A percentile compares a stretch with the other conserved stretches of the same genome.
Evolutionary conservation across 192 early-diverging fungal species (phyloP).

Genomic region (Coemansia sp.): DNA sequence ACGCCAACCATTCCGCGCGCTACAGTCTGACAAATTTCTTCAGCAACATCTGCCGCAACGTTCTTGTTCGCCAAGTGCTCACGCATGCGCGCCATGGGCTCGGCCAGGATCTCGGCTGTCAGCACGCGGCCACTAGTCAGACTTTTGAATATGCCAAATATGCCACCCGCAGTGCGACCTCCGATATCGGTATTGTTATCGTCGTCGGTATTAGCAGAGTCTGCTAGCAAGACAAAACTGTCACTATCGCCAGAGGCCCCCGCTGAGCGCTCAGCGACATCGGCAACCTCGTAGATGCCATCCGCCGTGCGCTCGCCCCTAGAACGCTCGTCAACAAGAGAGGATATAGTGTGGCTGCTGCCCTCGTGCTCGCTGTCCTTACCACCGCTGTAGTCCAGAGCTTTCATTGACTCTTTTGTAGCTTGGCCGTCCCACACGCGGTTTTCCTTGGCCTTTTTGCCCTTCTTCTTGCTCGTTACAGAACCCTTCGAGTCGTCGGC

Average conservation of each 20-base stretch:
- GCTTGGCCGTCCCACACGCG: conserved; percentile 74
- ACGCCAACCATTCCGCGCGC: conserved; percentile 66
- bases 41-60: conserved; percentile 85
- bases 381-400: conserved; percentile 44
- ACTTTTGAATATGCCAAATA: conserved; percentile 69
- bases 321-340: conserved; percentile 58
- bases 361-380: conserved; percentile 5
- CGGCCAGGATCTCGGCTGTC: conserved; percentile 66
- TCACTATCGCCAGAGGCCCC: conserved; percentile 55
- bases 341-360: conserved; percentile 12
- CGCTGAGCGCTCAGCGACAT: conserved; percentile 55
- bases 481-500: conserved; percentile 3
- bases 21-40: conserved; percentile 81
- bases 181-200: conserved; percentile 50
- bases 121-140: conserved; percentile 72
- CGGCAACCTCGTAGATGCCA: conserved; percentile 75
- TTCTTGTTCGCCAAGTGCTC: conserved; percentile 91
- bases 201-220: conserved; percentile 55
- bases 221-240: conserved; percentile 51
- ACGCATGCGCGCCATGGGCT: conserved; percentile 84
- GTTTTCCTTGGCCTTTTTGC: conserved; percentile 52
- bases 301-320: conserved; percentile 63
- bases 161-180: conserved; percentile 36
- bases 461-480: conserved; percentile 37
- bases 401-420: conserved; percentile 48